Evolutionary conservation across 1,284 basidiomycete genomes (phyloP).

Genomic region (Cystobasidium sp.): DNA sequence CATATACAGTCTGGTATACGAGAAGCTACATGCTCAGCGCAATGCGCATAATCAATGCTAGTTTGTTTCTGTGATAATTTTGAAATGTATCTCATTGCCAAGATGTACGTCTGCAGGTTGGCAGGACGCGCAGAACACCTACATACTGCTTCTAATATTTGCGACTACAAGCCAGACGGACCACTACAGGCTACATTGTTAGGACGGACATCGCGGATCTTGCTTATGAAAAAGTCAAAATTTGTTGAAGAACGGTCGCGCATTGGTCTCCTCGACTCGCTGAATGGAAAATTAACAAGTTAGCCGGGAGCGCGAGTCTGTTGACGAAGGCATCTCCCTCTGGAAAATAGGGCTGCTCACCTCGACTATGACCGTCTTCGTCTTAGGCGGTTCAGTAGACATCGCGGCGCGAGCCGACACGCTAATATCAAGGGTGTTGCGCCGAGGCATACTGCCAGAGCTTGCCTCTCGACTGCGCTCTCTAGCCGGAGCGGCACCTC

Average conservation of each 20-base stretch:
- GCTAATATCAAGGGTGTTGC: slow-evolving; percentile 16
- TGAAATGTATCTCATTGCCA: too few relatives aligned
- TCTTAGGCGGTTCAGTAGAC: slow-evolving; percentile 2
- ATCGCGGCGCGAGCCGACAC: neutral
- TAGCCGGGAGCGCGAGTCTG: neutral
- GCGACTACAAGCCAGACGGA: too few relatives aligned
- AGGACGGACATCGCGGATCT: too few relatives aligned
- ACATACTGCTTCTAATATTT: too few relatives aligned
- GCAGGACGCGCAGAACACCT: too few relatives aligned
- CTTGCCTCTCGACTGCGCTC: slow-evolving; percentile 17
- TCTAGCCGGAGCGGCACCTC: neutral
- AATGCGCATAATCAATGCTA: too few relatives aligned
- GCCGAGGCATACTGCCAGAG: neutral
- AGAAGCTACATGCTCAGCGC: neutral
- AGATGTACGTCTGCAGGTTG: too few relatives aligned
- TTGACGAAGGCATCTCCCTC: neutral
- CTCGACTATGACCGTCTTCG: slow-evolving; percentile 41
- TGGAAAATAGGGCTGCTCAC: neutral
- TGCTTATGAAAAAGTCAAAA: neutral
- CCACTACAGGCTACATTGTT: too few relatives aligned
- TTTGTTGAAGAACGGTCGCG: slow-evolving; percentile 35
- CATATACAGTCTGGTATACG: neutral
- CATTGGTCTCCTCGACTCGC: slow-evolving; percentile 37
- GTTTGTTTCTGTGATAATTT: too few relatives aligned
- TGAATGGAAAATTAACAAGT: neutral